phyloP scores from a whole-genome alignment of 257 asterid species.

The Lavandula angustifolia region DNA sequence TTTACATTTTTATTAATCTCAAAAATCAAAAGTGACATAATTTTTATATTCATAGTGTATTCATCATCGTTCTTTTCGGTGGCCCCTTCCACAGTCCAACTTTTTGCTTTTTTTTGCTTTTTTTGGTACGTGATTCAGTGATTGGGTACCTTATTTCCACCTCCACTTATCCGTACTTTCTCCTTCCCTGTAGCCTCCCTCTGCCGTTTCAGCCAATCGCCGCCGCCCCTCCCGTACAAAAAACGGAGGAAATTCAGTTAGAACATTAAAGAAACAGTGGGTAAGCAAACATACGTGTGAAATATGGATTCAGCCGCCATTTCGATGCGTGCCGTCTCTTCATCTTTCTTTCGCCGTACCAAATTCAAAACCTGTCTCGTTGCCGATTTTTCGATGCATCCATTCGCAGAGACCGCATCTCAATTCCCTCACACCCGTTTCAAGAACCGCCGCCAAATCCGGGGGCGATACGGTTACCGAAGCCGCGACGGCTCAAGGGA shows the following conservation, averaged over 20 bases:
- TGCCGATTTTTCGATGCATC: constrained; percentile 39
- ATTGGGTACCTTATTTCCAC: constrained; percentile 27
- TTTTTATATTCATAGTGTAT: background rate
- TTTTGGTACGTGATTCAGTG: too few relatives aligned
- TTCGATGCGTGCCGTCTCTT: constrained; percentile 47
- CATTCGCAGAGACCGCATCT: constrained; percentile 36
- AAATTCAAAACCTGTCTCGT: constrained; percentile 36
- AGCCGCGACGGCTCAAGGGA: constrained; percentile 38
- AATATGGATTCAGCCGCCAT: constrained; percentile 54
- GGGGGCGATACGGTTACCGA: constrained; percentile 31
- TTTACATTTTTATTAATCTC: too few relatives aligned
- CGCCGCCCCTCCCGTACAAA: constrained; percentile 9
- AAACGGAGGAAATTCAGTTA: background rate
- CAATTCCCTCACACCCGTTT: constrained; percentile 32
- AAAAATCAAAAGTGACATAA: background rate
- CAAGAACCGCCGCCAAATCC: constrained; percentile 40
- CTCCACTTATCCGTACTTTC: constrained; percentile 19
- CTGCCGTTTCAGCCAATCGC: constrained; percentile 3
- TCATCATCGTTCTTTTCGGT: constrained; percentile 23
- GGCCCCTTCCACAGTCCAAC: constrained; percentile 2
- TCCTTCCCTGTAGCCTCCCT: too few relatives aligned
- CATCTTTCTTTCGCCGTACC: constrained; percentile 40
- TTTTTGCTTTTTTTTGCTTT: constrained; percentile 28
- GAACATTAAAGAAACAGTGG: constrained; percentile 11
- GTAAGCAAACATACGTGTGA: background rate